Conservation (phyloP, 495 filamentous ascomycete genomes). For the Penicillium canescens region DNA sequence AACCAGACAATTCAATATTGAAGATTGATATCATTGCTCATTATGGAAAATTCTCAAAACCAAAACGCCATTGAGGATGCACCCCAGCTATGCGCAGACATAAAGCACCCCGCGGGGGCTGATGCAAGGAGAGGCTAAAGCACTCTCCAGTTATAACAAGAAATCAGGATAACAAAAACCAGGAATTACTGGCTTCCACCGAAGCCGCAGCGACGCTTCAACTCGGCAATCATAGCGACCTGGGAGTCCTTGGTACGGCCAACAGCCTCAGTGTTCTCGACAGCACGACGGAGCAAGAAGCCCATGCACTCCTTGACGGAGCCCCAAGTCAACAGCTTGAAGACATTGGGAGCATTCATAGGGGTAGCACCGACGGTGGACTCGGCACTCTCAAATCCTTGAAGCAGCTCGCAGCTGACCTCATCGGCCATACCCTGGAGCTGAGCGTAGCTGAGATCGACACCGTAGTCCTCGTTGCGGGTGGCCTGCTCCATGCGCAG, state of each 20-base stretch:
- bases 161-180: background rate
- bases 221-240: constrained; percentile 70
- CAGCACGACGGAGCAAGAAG: constrained; percentile 78
- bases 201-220: constrained; percentile 61
- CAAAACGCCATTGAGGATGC: constrained; percentile 22
- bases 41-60: constrained; percentile 6
- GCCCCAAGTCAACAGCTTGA: constrained; percentile 93
- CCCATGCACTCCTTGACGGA: constrained; percentile 91
- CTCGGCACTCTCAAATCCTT: constrained; percentile 45
- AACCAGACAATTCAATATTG: background rate
- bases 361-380: constrained; percentile 16
- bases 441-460: constrained; percentile 80
- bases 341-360: constrained; percentile 59
- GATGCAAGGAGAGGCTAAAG: constrained; percentile 5
- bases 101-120: constrained; percentile 13
- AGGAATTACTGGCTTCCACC: constrained; percentile 22
- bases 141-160: constrained; percentile 3
- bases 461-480: constrained; percentile 40
- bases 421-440: constrained; percentile 98
- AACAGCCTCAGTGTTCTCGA: constrained; percentile 92
- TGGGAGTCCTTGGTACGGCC: constrained; percentile 72
- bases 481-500: constrained; percentile 53
- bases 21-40: constrained; percentile 14
- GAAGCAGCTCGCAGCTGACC: constrained; percentile 77
- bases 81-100: constrained; percentile 14